A percentile compares a stretch with the other conserved stretches of the same genome.
phyloP scores from a whole-genome alignment of 129 eudicot genomes.

The Oenanthe sinensis region DNA sequence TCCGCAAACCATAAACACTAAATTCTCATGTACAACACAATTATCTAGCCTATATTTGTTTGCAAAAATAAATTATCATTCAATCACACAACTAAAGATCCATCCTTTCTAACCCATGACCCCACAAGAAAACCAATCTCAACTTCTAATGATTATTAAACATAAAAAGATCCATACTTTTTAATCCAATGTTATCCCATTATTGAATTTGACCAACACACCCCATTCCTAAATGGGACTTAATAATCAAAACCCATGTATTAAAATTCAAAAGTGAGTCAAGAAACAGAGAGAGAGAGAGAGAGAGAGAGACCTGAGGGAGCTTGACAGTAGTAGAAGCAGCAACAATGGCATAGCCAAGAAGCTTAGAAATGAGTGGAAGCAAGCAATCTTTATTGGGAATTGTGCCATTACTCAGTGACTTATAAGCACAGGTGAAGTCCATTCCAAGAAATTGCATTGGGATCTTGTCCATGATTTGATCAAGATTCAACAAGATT shows the following conservation, averaged over 20 bases:
- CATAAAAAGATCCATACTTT: neutral
- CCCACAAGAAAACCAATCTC: neutral
- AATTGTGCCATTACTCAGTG: slow-evolving; percentile 47
- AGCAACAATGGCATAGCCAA: slow-evolving; percentile 86
- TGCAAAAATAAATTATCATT: neutral
- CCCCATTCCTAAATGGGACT: neutral
- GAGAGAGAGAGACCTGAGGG: slow-evolving; percentile 49
- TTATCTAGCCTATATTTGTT: neutral
- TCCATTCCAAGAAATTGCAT: slow-evolving; percentile 82
- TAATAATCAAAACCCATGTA: neutral
- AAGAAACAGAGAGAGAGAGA: too few relatives aligned
- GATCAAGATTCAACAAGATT: neutral
- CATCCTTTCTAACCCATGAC: neutral
- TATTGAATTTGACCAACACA: neutral
- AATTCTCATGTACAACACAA: neutral
- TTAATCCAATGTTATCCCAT: neutral
- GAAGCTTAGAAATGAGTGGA: slow-evolving; percentile 77
- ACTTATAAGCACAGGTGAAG: slow-evolving; percentile 59
- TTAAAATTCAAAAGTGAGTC: neutral
- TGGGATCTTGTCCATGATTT: slow-evolving; percentile 34
- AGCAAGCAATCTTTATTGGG: slow-evolving; percentile 82
- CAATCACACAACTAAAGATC: neutral
- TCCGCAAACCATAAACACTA: neutral
- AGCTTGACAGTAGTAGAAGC: slow-evolving; percentile 95
- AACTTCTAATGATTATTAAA: neutral